Evolutionary conservation across 202 grass and related monocot species (phyloP), one percentile per base, ranked within the genome.

Genomic region (Tripidium arundinaceum): DNA sequence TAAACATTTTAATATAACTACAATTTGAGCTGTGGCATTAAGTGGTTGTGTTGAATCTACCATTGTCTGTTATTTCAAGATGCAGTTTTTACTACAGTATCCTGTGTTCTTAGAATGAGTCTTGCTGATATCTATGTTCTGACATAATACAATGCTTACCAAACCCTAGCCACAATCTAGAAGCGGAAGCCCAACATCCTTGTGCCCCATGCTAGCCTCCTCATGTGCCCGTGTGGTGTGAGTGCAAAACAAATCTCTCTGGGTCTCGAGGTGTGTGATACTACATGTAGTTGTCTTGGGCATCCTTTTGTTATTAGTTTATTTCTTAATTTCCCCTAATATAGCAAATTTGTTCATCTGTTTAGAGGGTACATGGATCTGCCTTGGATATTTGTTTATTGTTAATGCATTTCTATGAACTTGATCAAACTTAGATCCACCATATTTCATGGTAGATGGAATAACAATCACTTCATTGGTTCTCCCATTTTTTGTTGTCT

Each of bases 221-320:
- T 70, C 13, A 57, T 65, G 36, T 2, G 24, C 3, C 29, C 29
- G 29, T 2, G 29, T 1, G 1, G 29, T 38, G 14, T 7, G 41
- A 50, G 22, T 19, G 54, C 5, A 81, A 69, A 58, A 40, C 12
- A 26, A 46, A 25, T 42, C 5, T 62, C 43, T 61, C n/a, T n/a
- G n/a, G 27, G 25, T 71, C 45, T 74, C 43, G 79, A 21, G 61
- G 81, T 29, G 22, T 4, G 3, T 71, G 19, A 77, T 54, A 42
- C 19, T 55, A 42, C 19, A 36, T 5, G 26, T 24, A 68, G 14
- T 47, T 25, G 40, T 39, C 49, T 54, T 64, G 59, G 34, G 60
- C 45, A 9, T 27, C 36, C 85, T 34, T 41, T 65, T 52, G 54
- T 81, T 68, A 50, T 62, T 81, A 41, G 27, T 43, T 29, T 45